phyloP scores from a whole-genome alignment of 164 flowering plant species.

The Liriodendron chinense region DNA sequence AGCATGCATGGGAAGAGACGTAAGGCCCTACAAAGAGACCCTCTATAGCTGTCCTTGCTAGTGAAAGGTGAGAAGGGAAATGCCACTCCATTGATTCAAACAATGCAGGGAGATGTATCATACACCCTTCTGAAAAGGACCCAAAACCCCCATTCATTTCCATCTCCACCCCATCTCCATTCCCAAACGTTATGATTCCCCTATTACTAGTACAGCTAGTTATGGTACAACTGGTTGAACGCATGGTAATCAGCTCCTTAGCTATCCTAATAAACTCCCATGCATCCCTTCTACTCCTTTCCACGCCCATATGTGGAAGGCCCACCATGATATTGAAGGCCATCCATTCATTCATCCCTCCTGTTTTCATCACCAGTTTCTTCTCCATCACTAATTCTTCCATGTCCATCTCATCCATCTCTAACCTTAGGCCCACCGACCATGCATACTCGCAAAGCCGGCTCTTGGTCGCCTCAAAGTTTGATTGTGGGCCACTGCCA shows the following conservation, averaged over 20 bases:
- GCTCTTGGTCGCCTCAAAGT: constrained; percentile 37
- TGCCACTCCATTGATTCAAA: constrained; percentile 33
- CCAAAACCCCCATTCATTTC: constrained; percentile 16
- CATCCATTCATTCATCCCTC: constrained; percentile 29
- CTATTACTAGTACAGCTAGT: neutral
- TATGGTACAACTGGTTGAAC: no score
- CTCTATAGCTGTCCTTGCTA: constrained; percentile 41
- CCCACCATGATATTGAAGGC: constrained; percentile 40
- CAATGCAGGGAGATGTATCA: constrained; percentile 26
- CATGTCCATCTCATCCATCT: constrained; percentile 42
- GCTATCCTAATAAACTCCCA: constrained; percentile 26
- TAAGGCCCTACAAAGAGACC: constrained; percentile 32
- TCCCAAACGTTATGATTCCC: constrained; percentile 31
- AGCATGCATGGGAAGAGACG: constrained; percentile 23
- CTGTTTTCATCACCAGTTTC: constrained; percentile 18
- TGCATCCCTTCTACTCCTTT: constrained; percentile 16
- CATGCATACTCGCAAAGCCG: constrained; percentile 37
- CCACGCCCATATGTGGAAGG: constrained; percentile 36
- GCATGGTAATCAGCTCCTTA: constrained; percentile 10
- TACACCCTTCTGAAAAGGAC: constrained; percentile 22
- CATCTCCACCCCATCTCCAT: constrained; percentile 21
- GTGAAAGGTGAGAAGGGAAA: constrained; percentile 28
- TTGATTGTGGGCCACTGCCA: neutral
- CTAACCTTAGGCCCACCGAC: constrained; percentile 29
- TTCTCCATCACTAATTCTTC: constrained; percentile 36